Base-by-base conservation (phyloP, 371 early-diverging fungal species). In the Mucor irregularis region DNA sequence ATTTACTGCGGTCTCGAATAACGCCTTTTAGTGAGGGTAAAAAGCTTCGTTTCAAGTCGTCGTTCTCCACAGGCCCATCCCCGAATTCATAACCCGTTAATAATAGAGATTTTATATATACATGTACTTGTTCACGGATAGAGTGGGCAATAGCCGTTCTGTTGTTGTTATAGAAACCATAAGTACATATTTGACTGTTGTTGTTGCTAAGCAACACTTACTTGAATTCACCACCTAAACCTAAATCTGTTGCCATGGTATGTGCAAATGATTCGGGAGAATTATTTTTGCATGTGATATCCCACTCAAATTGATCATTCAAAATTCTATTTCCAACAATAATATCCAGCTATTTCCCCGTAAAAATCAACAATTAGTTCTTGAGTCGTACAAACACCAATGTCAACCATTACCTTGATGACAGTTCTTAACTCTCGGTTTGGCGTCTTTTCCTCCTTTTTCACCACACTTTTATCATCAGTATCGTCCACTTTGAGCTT, bases 281-380 rank as follows among this genome's bases (percentile, higher is more conserved):
- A 31, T 66, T 62, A 1, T 53, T 31, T 45, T 56, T 31, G 67
- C 88, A 88, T 28, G 74, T 80, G 25, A 95, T 80, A 69, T 93
- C 95, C 96, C 96, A 97, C 68, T 97, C 97, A 61, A 97, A 89
- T 62, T 93, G 92, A 74, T 97, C 97, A 5, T 86, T 76, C 29
- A 96, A 75, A 5, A 88, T 85, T 25, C 86, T 81, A 26, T 61
- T 61, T 33, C 61, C 57, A 22, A 72, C 72, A n/a, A 62, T 72
- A 29, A 72, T 72, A 53, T 72, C 72, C 22, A 71, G 37, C 63
- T 67, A 49, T n/a, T n/a, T n/a, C n/a, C n/a, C n/a, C 13, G n/a
- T 6, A 22, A 33, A 35, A 3, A 24, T n/a, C n/a, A n/a, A n/a
- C n/a, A n/a, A n/a, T n/a, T 4, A 11, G n/a, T n/a, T n/a, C n/a